A percentile compares a stretch with the other conserved stretches of the same genome.
Evolutionary conservation across 192 early-diverging fungal genomes (phyloP).

Genomic region (Umbelopsis isabellina): DNA sequence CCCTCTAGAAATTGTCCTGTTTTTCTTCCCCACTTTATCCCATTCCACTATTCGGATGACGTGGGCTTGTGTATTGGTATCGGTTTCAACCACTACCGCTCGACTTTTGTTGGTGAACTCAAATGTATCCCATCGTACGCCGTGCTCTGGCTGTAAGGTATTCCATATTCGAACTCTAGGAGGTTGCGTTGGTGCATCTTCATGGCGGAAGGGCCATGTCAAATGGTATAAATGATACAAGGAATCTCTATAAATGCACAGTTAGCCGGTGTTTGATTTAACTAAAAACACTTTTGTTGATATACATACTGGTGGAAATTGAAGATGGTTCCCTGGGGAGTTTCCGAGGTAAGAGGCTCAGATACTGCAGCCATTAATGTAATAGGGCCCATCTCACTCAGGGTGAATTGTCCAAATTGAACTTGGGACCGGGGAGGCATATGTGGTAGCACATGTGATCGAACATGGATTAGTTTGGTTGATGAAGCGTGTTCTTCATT

Average conservation of each 20-base stretch:
- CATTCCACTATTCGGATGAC: neutral
- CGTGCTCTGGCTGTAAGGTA: neutral
- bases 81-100: constrained; percentile 8
- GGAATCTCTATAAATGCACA: neutral
- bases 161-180: constrained; percentile 13
- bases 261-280: neutral
- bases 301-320: constrained; percentile 25
- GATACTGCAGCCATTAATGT: constrained; percentile 21
- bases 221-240: constrained; percentile 20
- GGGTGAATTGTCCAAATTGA: constrained; percentile 10
- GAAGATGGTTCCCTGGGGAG: constrained; percentile 22
- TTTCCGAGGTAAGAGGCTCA: constrained; percentile 17
- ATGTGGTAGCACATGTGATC: neutral
- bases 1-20: neutral
- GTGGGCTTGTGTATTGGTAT: constrained; percentile 16
- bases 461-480: neutral
- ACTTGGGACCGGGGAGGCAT: constrained; percentile 2
- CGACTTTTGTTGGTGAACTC: constrained; percentile 11
- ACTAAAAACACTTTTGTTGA: neutral
- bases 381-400: constrained; percentile 16
- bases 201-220: constrained; percentile 11
- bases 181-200: constrained; percentile 1
- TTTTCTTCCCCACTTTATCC: constrained; percentile 5
- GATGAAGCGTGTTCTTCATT: neutral
- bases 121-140: constrained; percentile 11